Percentiles rank a stretch among this genome's conserved stretches.
Evolutionary conservation across 106 monocot species (phyloP).

Genomic region (Acorus gramineus): DNA sequence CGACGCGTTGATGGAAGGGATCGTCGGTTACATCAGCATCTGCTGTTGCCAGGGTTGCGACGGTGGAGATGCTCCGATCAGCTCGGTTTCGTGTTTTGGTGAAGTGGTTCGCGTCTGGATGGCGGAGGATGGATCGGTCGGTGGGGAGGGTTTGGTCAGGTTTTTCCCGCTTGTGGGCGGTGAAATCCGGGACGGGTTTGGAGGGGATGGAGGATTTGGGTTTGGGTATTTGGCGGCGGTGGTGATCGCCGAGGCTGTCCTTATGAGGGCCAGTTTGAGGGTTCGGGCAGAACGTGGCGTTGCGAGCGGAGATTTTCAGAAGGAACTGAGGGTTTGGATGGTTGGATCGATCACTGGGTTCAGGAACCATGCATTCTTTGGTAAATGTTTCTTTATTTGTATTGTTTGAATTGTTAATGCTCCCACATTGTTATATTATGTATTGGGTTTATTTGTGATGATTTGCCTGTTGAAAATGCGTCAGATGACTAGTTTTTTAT

Average conservation of each 20-base stretch:
- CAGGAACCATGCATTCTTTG: constrained; percentile 52
- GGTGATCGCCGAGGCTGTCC: constrained; percentile 62
- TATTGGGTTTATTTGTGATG: too few relatives aligned
- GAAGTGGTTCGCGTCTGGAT: constrained; percentile 73
- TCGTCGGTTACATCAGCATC: constrained; percentile 73
- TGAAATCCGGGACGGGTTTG: constrained; percentile 31
- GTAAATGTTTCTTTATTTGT: constrained; percentile 23
- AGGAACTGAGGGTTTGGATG: constrained; percentile 68
- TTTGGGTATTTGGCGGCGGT: constrained; percentile 58
- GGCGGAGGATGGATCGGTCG: constrained; percentile 5
- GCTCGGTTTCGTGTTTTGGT: constrained; percentile 39
- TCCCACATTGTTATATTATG: too few relatives aligned
- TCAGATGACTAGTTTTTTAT: too few relatives aligned
- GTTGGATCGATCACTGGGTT: constrained; percentile 80
- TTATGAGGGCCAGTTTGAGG: constrained; percentile 66
- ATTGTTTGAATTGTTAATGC: not conserved
- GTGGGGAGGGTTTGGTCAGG: constrained; percentile 10
- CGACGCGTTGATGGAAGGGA: constrained; percentile 48
- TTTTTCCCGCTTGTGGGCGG: constrained; percentile 66
- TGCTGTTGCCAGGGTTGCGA: constrained; percentile 36
- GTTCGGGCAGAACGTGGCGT: constrained; percentile 15
- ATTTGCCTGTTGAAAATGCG: too few relatives aligned
- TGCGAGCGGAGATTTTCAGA: constrained; percentile 30
- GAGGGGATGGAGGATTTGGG: constrained; percentile 19
- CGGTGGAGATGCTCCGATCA: not conserved